These are phyloP conservation scores for Calocera viscosa DNA, from an alignment of 768 basidiomycete species.

Conservation along the genomic window DNA sequence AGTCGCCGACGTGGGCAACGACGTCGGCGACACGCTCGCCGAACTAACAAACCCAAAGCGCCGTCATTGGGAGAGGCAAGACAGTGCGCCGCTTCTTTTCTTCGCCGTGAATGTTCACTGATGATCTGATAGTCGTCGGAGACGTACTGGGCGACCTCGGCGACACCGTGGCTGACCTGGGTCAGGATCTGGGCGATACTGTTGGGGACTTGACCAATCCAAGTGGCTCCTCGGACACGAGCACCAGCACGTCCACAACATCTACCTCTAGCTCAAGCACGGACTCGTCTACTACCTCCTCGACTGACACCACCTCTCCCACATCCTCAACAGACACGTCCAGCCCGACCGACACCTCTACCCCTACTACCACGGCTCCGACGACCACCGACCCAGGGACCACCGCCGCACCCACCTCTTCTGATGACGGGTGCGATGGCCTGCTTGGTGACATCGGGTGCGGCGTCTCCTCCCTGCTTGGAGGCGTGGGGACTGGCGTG, in stretches of 20 bases:
- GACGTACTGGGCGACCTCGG: background rate
- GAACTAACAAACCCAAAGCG: background rate
- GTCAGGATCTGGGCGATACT: background rate
- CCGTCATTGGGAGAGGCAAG: no score
- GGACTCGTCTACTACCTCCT: slow-evolving; percentile 5
- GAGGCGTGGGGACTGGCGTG: background rate
- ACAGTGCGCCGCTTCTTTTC: background rate
- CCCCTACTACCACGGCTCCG: background rate
- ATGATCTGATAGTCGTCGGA: background rate
- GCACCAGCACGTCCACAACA: slow-evolving; percentile 31
- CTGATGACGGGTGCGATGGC: slow-evolving; percentile 6
- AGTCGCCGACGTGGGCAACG: background rate
- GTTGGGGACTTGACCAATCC: slow-evolving; percentile 15
- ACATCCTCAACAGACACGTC: slow-evolving; percentile 7
- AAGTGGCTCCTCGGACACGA: slow-evolving; percentile 34
- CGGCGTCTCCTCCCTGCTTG: background rate
- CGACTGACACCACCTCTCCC: background rate
- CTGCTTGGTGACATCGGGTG: background rate
- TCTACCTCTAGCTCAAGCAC: slow-evolving; percentile 15
- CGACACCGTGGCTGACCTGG: background rate
- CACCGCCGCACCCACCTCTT: background rate
- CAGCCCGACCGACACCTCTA: slow-evolving; percentile 11
- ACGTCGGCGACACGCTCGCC: background rate
- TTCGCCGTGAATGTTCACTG: background rate
- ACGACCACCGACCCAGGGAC: background rate